phyloP scores from a whole-genome alignment of 345 rosid genomes.

The Eucalyptus cloeziana region DNA sequence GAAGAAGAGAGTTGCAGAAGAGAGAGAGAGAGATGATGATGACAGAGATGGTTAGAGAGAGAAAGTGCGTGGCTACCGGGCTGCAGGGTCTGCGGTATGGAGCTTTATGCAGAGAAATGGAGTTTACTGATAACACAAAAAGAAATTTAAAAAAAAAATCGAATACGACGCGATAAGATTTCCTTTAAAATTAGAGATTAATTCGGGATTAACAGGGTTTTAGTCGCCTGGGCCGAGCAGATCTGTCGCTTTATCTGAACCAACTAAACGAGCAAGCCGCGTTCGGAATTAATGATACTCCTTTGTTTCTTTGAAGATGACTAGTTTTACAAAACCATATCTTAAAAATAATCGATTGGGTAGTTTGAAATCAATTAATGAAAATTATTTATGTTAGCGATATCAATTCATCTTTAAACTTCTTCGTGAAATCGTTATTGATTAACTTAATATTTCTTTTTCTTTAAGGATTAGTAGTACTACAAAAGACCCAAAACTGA shows the following conservation, averaged over 20 bases:
- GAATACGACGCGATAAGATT: not conserved
- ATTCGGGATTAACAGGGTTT: not conserved
- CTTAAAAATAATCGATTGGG: not conserved
- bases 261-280: not conserved
- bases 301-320: not conserved
- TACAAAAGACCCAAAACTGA: too few relatives aligned
- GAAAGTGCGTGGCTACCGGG: not conserved
- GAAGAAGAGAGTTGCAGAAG: not conserved
- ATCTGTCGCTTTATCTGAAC: not conserved
- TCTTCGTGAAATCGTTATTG: too few relatives aligned
- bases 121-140: not conserved
- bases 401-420: too few relatives aligned
- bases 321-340: not conserved
- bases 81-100: not conserved
- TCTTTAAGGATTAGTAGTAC: not conserved
- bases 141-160: accelerated
- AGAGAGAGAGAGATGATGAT: not conserved
- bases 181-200: not conserved
- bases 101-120: not conserved
- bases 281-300: not conserved
- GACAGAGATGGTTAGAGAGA: not conserved
- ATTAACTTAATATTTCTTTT: not conserved
- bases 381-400: too few relatives aligned
- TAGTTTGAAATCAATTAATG: too few relatives aligned
- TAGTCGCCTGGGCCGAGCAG: not conserved